These are phyloP conservation scores for Heliocybe sulcata DNA, from an alignment of 1,284 basidiomycete genomes.

Conservation along the genomic window DNA sequence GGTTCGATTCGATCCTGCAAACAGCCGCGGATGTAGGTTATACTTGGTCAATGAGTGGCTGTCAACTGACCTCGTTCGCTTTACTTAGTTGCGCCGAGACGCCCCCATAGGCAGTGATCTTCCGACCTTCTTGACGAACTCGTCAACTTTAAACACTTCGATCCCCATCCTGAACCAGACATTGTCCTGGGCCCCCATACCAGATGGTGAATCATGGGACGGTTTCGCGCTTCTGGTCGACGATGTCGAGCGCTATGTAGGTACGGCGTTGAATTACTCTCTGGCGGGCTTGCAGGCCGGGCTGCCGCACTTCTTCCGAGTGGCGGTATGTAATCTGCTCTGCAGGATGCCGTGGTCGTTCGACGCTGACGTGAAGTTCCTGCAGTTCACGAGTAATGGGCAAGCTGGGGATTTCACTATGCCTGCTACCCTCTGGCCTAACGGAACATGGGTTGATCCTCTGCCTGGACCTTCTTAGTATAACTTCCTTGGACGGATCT, in stretches of 20 bases:
- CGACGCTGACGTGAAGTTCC: background rate
- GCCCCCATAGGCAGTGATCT: constrained; percentile 63
- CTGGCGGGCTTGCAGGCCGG: constrained; percentile 52
- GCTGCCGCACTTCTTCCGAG: constrained; percentile 77
- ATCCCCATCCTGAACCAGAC: constrained; percentile 49
- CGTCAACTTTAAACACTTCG: constrained; percentile 52
- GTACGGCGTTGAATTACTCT: constrained; percentile 58
- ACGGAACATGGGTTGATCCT: constrained; percentile 78
- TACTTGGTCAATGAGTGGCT: constrained; percentile 1
- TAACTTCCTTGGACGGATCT: background rate
- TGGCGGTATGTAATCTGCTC: constrained; percentile 56
- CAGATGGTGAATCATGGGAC: constrained; percentile 52
- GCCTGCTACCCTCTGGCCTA: constrained; percentile 70
- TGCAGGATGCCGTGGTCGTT: background rate
- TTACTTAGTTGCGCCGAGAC: constrained; percentile 59
- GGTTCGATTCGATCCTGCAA: constrained; percentile 76
- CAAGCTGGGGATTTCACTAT: constrained; percentile 75
- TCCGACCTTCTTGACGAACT: constrained; percentile 69
- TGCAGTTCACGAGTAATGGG: constrained; percentile 47
- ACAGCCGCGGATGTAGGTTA: constrained; percentile 60
- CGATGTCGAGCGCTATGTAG: constrained; percentile 75
- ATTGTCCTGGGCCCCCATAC: constrained; percentile 57
- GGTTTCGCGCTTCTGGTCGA: constrained; percentile 78
- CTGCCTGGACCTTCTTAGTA: constrained; percentile 39
- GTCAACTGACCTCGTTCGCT: constrained; percentile 2